Percentiles rank a stretch among this genome's conserved stretches.
phyloP scores from a whole-genome alignment of 1,284 basidiomycete species.

The Phlebopus sp. region DNA sequence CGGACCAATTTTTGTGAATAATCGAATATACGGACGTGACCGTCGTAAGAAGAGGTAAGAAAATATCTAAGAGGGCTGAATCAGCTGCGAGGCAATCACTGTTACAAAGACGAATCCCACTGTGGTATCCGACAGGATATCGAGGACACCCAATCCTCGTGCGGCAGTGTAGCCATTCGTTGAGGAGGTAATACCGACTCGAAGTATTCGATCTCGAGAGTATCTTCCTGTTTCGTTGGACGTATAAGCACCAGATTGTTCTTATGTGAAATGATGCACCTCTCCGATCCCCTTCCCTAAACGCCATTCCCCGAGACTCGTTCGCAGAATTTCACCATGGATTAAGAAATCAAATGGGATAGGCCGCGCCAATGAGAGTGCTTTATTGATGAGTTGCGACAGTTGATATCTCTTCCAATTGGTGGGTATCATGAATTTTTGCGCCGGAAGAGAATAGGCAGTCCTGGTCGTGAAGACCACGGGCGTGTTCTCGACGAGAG shows the following conservation, averaged over 20 bases:
- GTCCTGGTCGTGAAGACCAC: slow-evolving; percentile 83
- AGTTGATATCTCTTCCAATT: slow-evolving; percentile 93
- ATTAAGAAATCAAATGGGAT: slow-evolving; percentile 96
- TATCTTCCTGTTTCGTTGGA: slow-evolving; percentile 61
- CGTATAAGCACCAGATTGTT: slow-evolving; percentile 11
- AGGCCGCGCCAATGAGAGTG: slow-evolving; percentile 70
- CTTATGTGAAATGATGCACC: slow-evolving; percentile 34
- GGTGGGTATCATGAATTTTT: slow-evolving; percentile 92
- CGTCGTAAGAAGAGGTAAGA: slow-evolving; percentile 81
- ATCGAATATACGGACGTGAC: slow-evolving; percentile 71
- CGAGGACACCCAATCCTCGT: slow-evolving; percentile 91
- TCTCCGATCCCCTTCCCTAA: slow-evolving; percentile 68
- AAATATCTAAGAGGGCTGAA: slow-evolving; percentile 50
- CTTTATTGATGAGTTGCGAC: slow-evolving; percentile 97
- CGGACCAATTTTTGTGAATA: slow-evolving; percentile 58
- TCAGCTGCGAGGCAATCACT: not conserved
- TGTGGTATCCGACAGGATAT: slow-evolving; percentile 67
- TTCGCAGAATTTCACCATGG: slow-evolving; percentile 76
- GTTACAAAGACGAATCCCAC: slow-evolving; percentile 42
- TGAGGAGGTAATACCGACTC: slow-evolving; percentile 87
- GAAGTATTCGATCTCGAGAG: slow-evolving; percentile 90
- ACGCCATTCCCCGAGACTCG: slow-evolving; percentile 78
- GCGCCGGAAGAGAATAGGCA: slow-evolving; percentile 78
- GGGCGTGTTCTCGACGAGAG: slow-evolving; percentile 41
- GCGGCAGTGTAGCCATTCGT: slow-evolving; percentile 72